Percentiles rank a stretch among this genome's conserved stretches.
Evolutionary conservation across 768 basidiomycete genomes (phyloP).

Genomic region (Macrolepiota fuliginosa): DNA sequence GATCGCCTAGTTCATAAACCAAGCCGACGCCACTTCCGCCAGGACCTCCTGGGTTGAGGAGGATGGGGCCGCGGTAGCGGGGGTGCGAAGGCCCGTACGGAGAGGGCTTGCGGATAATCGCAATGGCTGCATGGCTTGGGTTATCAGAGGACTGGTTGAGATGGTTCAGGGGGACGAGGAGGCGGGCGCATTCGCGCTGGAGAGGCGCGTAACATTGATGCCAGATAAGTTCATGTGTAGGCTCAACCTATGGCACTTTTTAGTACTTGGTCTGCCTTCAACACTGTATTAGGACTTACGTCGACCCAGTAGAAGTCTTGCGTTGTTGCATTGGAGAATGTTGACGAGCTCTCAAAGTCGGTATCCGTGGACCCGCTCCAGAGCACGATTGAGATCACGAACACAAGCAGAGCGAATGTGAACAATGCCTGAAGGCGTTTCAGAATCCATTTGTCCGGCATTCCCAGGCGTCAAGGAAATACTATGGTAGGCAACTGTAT

Average conservation of each 20-base stretch:
- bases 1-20: slow-evolving; percentile 19
- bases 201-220: slow-evolving; percentile 12
- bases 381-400: not conserved
- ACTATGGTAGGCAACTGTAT: not conserved
- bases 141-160: slow-evolving; percentile 40
- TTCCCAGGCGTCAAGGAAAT: not conserved
- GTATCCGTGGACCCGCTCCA: not conserved
- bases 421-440: not conserved
- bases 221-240: slow-evolving; percentile 15
- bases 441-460: not conserved
- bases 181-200: slow-evolving; percentile 16
- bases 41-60: slow-evolving; percentile 49
- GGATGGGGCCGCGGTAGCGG: slow-evolving; percentile 42
- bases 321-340: not conserved
- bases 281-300: not conserved
- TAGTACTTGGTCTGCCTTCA: no score
- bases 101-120: slow-evolving; percentile 39
- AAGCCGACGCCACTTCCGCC: slow-evolving; percentile 41
- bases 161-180: slow-evolving; percentile 11
- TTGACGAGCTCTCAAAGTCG: not conserved
- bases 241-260: slow-evolving; percentile 7
- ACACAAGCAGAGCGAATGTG: not conserved
- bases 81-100: slow-evolving; percentile 9
- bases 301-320: not conserved
- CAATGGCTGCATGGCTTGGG: slow-evolving; percentile 38